These are phyloP conservation scores for Pseudocercospora crystallina DNA, from an alignment of 2,329 filamentous ascomycete genomes.

Conservation along the genomic window DNA sequence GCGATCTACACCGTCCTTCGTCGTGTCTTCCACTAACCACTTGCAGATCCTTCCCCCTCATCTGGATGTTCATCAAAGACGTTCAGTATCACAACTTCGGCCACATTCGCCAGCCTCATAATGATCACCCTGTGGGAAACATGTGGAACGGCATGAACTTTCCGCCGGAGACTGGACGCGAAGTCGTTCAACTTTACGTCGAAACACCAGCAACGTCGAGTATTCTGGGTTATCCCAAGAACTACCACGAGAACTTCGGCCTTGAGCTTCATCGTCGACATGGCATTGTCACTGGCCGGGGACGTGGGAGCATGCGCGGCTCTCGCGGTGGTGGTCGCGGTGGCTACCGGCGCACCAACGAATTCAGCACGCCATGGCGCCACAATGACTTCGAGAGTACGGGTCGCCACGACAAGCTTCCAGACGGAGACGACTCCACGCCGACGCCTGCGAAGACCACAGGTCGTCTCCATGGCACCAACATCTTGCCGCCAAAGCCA, in stretches of 20 bases:
- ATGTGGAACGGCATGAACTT: constrained; percentile 38
- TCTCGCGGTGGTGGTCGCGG: constrained; percentile 16
- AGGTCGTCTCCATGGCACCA: constrained; percentile 3
- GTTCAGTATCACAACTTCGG: constrained; percentile 28
- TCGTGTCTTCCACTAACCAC: constrained; percentile 8
- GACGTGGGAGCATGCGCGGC: constrained; percentile 10
- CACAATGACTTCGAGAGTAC: background rate
- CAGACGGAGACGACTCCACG: constrained; percentile 8
- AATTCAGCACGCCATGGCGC: constrained; percentile 9
- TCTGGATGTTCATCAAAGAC: constrained; percentile 33
- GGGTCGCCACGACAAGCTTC: background rate
- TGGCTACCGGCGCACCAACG: constrained; percentile 8
- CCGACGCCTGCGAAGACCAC: constrained; percentile 8
- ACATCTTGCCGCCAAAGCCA: constrained; percentile 3
- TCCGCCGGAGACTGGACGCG: constrained; percentile 25
- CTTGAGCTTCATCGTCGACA: constrained; percentile 3
- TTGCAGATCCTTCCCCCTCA: constrained; percentile 29
- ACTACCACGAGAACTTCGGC: constrained; percentile 17
- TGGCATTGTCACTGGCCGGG: constrained; percentile 4
- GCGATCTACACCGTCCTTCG: constrained; percentile 9
- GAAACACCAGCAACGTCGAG: constrained; percentile 21
- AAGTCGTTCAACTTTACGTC: constrained; percentile 30
- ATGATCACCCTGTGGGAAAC: constrained; percentile 28
- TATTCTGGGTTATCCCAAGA: constrained; percentile 21
- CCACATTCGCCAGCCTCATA: constrained; percentile 26